phyloP scores from a whole-genome alignment of 2,329 filamentous ascomycete genomes.

The Penicillium sp. region DNA sequence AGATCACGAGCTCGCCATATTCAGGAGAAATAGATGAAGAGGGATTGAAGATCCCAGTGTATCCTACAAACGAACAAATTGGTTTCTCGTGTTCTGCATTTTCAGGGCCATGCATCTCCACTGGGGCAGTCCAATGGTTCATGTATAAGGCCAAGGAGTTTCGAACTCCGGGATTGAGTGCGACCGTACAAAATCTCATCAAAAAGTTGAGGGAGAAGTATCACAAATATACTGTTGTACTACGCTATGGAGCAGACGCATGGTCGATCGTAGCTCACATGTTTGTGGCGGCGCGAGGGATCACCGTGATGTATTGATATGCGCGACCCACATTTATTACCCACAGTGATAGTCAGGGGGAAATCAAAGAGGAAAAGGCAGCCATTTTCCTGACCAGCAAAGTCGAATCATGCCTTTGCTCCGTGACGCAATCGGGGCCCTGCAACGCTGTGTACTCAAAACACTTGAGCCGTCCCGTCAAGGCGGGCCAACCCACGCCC shows the following conservation, averaged over 20 bases:
- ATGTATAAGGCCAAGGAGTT: not conserved
- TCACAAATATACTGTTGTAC: not conserved
- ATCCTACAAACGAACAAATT: not conserved
- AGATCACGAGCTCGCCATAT: not conserved
- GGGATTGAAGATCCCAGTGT: not conserved
- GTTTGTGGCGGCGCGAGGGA: slow-evolving; percentile 1
- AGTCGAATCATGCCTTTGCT: not conserved
- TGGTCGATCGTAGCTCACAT: not conserved
- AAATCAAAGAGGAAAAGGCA: not conserved
- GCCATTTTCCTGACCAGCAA: not conserved
- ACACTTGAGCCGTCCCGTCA: not conserved
- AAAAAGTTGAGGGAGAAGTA: not conserved
- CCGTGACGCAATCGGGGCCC: not conserved
- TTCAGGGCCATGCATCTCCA: not conserved
- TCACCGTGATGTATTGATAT: slow-evolving; percentile 1
- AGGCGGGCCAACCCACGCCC: not conserved
- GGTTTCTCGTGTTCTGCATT: not conserved
- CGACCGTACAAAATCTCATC: not conserved
- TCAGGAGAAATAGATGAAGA: not conserved
- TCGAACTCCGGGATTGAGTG: not conserved
- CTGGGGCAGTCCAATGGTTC: too few species aligned
- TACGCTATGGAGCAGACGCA: not conserved
- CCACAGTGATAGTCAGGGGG: slow-evolving; percentile 7
- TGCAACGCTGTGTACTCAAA: not conserved
- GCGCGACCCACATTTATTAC: slow-evolving; percentile 4